Percentiles rank a stretch among this genome's conserved stretches.
Conservation (phyloP, 1,284 basidiomycete species). For the Malassezia sympodialis region DNA sequence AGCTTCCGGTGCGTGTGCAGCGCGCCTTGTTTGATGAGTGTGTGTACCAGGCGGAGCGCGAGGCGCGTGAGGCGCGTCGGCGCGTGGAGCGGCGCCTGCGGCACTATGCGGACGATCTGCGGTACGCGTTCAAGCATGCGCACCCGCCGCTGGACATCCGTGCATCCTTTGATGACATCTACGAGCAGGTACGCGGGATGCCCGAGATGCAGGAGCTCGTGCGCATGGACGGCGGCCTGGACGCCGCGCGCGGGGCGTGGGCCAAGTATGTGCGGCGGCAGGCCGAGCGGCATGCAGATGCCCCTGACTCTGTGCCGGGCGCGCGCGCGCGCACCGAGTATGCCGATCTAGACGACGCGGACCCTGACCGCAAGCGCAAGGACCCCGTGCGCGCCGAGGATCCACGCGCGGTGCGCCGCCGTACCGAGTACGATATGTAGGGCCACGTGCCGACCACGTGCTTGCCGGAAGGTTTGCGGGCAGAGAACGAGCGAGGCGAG, state of each 20-base stretch:
- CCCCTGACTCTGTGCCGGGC: not conserved
- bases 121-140: slow-evolving; percentile 86
- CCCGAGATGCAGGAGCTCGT: slow-evolving; percentile 22
- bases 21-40: slow-evolving; percentile 53
- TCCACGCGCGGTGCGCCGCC: slow-evolving; percentile 15
- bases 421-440: slow-evolving; percentile 12
- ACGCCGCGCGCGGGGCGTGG: slow-evolving; percentile 33
- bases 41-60: slow-evolving; percentile 59
- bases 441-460: not conserved
- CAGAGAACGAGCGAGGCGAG: not conserved
- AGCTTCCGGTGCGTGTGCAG: slow-evolving; percentile 12
- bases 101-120: slow-evolving; percentile 83
- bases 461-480: not conserved
- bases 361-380: slow-evolving; percentile 16
- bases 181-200: slow-evolving; percentile 12
- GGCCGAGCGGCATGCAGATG: slow-evolving; percentile 8
- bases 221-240: slow-evolving; percentile 21
- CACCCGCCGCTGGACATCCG: slow-evolving; percentile 54
- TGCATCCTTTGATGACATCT: slow-evolving; percentile 20
- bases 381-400: slow-evolving; percentile 5
- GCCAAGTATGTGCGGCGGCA: slow-evolving; percentile 38
- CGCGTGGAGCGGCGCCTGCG: slow-evolving; percentile 69
- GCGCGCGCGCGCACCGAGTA: slow-evolving; percentile 1
- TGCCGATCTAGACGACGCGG: slow-evolving; percentile 9
- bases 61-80: slow-evolving; percentile 62